Percentiles rank a stretch among this genome's conserved stretches.
These are phyloP conservation scores for Diaporthe citri DNA, from an alignment of 2,329 filamentous ascomycete genomes.

Conservation along the genomic window DNA sequence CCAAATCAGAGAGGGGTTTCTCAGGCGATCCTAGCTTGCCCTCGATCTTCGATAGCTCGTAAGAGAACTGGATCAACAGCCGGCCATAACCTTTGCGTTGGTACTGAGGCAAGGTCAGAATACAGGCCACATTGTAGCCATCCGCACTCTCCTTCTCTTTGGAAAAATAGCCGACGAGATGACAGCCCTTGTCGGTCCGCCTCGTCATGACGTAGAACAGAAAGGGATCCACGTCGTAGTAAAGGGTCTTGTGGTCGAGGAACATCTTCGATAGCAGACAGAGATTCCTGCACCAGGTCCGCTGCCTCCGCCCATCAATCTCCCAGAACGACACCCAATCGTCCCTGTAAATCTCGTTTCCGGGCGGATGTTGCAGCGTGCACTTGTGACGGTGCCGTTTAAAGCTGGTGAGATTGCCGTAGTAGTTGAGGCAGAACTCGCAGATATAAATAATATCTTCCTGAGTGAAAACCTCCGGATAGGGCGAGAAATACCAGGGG, in stretches of 20 bases:
- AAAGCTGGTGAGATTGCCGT: conserved; percentile 85
- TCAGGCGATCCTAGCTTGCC: conserved; percentile 95
- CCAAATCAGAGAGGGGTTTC: conserved; percentile 94
- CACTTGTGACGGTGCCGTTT: conserved; percentile 90
- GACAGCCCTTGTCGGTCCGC: conserved; percentile 88
- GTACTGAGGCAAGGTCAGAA: conserved; percentile 94
- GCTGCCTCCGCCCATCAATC: conserved; percentile 92
- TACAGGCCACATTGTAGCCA: conserved; percentile 98
- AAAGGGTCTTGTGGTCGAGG: conserved; percentile 96
- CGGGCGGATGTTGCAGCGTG: conserved; percentile 89
- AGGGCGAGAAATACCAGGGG: conserved; percentile 99
- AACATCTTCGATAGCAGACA: conserved; percentile 97
- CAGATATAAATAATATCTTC: conserved; percentile 95
- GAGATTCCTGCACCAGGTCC: conserved; percentile 96
- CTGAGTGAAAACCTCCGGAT: conserved; percentile 89
- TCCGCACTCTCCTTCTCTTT: conserved; percentile 99
- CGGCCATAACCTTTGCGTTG: conserved; percentile 95
- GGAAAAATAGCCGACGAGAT: conserved; percentile 99
- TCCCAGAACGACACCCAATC: conserved; percentile 96
- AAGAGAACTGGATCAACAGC: conserved; percentile 95
- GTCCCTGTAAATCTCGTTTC: conserved; percentile 98
- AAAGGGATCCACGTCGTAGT: conserved; percentile 99
- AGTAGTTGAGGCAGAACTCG: conserved; percentile 96
- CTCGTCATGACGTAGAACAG: conserved; percentile 98
- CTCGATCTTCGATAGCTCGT: conserved; percentile 95